Evolutionary conservation across 257 asterid species (phyloP).

Genomic region (Nicotiana paniculata): DNA sequence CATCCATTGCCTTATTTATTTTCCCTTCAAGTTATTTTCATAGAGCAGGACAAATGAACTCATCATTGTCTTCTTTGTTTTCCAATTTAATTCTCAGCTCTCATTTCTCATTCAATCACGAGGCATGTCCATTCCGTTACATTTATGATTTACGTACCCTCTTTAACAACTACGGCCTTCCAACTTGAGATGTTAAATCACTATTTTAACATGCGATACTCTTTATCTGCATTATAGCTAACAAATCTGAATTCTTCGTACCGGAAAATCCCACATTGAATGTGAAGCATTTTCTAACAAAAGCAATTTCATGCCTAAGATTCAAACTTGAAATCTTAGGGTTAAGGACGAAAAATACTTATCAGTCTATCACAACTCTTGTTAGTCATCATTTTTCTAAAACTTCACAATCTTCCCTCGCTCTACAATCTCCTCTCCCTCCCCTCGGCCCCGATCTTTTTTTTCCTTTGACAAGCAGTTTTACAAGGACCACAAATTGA

Average conservation of each 20-base stretch:
- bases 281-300: too few species aligned
- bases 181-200: neutral
- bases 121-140: neutral
- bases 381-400: neutral
- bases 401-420: neutral
- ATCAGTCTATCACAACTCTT: too few species aligned
- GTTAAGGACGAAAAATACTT: too few species aligned
- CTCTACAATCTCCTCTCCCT: neutral
- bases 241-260: too few species aligned
- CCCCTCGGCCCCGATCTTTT: neutral
- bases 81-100: slow-evolving; percentile 2
- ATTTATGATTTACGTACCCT: slow-evolving; percentile 6
- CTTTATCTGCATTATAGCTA: too few species aligned
- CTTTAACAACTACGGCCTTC: slow-evolving; percentile 12
- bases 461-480: neutral
- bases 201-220: too few species aligned
- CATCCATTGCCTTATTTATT: neutral
- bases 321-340: too few species aligned
- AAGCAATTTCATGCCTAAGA: fast-evolving
- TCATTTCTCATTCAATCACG: slow-evolving; percentile 8
- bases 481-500: neutral
- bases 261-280: fast-evolving
- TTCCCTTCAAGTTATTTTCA: neutral
- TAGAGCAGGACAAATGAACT: neutral
- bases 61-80: neutral